These are phyloP conservation scores for Boletellus ananas DNA, from an alignment of 768 basidiomycete genomes.

Conservation along the genomic window DNA sequence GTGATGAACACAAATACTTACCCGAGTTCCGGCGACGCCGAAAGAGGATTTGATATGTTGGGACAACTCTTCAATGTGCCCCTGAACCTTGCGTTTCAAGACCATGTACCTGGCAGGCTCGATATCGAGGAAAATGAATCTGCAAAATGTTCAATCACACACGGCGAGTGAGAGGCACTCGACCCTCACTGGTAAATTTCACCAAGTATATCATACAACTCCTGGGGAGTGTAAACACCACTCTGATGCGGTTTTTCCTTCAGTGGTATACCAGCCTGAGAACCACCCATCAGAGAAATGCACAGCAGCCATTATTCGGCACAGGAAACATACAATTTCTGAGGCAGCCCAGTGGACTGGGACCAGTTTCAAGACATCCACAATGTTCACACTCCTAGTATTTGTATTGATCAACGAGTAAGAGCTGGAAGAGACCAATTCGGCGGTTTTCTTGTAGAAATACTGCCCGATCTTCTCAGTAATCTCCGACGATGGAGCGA, in stretches of 20 bases:
- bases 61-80: conserved; percentile 51
- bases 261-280: conserved; percentile 68
- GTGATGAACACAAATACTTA: conserved; percentile 21
- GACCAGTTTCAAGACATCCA: conserved; percentile 62
- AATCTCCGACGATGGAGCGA: conserved; percentile 46
- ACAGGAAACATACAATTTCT: conserved; percentile 52
- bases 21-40: conserved; percentile 40
- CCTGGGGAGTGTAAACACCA: conserved; percentile 60
- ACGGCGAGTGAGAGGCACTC: background rate
- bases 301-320: too few species aligned
- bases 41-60: conserved; percentile 54
- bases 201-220: conserved; percentile 60
- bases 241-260: conserved; percentile 49
- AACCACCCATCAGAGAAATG: background rate
- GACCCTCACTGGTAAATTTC: conserved; percentile 64
- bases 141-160: conserved; percentile 24
- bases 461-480: conserved; percentile 51
- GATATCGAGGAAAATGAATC: conserved; percentile 73
- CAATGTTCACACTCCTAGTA: conserved; percentile 57
- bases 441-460: conserved; percentile 63
- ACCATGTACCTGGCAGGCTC: conserved; percentile 58
- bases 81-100: conserved; percentile 47
- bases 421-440: conserved; percentile 52
- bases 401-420: conserved; percentile 56
- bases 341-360: conserved; percentile 68